A percentile compares a stretch with the other conserved stretches of the same genome.
phyloP scores from a whole-genome alignment of 2,329 filamentous ascomycete genomes.

The Stemphylium lycopersici region DNA sequence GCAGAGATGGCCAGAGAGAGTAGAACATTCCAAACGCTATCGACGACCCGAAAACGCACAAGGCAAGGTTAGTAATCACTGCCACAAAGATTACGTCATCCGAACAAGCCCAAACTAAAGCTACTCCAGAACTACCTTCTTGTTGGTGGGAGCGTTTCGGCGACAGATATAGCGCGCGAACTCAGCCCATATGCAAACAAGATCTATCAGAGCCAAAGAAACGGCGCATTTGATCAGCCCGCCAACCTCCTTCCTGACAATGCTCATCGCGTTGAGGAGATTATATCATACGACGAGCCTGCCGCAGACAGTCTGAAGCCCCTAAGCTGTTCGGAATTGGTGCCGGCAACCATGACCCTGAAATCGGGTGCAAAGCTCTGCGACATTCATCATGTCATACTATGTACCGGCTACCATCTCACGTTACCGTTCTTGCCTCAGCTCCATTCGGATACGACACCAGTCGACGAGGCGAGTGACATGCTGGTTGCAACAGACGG shows the following conservation, averaged over 20 bases:
- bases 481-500: slow-evolving; percentile 68
- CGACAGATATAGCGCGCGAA: slow-evolving; percentile 61
- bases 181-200: slow-evolving; percentile 53
- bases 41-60: slow-evolving; percentile 55
- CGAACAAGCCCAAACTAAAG: neutral
- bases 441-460: slow-evolving; percentile 55
- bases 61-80: slow-evolving; percentile 50
- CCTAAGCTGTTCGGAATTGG: slow-evolving; percentile 37
- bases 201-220: slow-evolving; percentile 63
- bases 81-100: neutral
- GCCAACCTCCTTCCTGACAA: slow-evolving; percentile 60
- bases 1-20: slow-evolving; percentile 50
- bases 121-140: slow-evolving; percentile 56
- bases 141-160: slow-evolving; percentile 63
- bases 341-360: slow-evolving; percentile 60
- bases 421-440: slow-evolving; percentile 68
- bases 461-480: slow-evolving; percentile 57
- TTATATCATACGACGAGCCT: slow-evolving; percentile 54
- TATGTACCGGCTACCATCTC: slow-evolving; percentile 73
- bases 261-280: slow-evolving; percentile 59
- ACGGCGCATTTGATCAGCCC: slow-evolving; percentile 66
- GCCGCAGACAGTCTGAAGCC: neutral
- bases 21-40: slow-evolving; percentile 61
- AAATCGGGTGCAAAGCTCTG: slow-evolving; percentile 60
- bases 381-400: slow-evolving; percentile 65